Percentiles rank a stretch among this genome's conserved stretches.
Conservation (phyloP, 78 protist genomes). For the slime mould (Dictyostelium discoideum) region dicty_2.7 NC_007091.3:945501-946000, state of each 20-base stretch:
- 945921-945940: background rate
- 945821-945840: background rate
- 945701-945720: background rate
- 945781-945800: no score
- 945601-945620: background rate
- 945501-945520: background rate
- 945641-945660: background rate
- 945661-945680: background rate
- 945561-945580: background rate
- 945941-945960: background rate
- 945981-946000: slow-evolving; percentile 2
- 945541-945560: background rate
- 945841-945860: background rate
- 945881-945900: slow-evolving; percentile 12
- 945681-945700: background rate
- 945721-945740: background rate
- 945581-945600: background rate
- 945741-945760: background rate
- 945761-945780: background rate
- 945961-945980: background rate
- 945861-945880: background rate
- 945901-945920: background rate
- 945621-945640: background rate
- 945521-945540: background rate
- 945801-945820: background rate